Base-by-base conservation (phyloP, 163 green algal genomes). In the Picocystis sp. region DNA sequence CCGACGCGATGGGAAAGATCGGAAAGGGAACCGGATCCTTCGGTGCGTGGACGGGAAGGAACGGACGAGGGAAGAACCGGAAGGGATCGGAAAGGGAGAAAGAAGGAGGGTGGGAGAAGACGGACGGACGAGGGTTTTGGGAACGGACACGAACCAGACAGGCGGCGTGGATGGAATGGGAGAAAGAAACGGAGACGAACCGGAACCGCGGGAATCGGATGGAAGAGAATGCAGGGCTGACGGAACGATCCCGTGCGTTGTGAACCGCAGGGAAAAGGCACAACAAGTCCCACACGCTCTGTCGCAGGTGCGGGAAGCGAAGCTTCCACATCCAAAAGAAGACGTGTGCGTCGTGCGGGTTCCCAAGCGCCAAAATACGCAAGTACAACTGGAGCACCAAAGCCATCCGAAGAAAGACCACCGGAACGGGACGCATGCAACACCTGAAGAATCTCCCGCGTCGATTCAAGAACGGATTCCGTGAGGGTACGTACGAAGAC, bases 201-300 rank as follows among this genome's bases (percentile, higher is more conserved):
- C 3, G 2, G n/a, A n/a, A n/a, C n/a, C n/a, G n/a, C n/a, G n/a
- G n/a, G n/a, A n/a, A n/a, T n/a, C n/a, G n/a, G n/a, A n/a, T n/a
- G n/a, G n/a, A n/a, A n/a, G n/a, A n/a, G n/a, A n/a, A n/a, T n/a
- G n/a, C n/a, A n/a, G n/a, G n/a, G n/a, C n/a, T n/a, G n/a, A n/a
- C n/a, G n/a, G n/a, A 5, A n/a, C 29, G 38, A 29, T 53, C 13
- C 47, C 43, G 13, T 21, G 13, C 47, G 15, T 13, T 21, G 13
- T 13, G 23, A 35, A 22, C 15, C 50, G 33, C 59, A 89, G 81
- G 87, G 77, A 90, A 90, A 74, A 78, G 89, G 56, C 79, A 80
- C 70, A 94, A 90, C 82, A 98, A 99, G 84, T 87, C 84, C 55
- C 91, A 99, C 84, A 94, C 84, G 9, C 73, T 96, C 48, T 99